Evolutionary conservation across 805 yeast genomes (phyloP), one percentile per base, ranked within the genome.

Genomic region (Pachysolen tannophilus): DNA sequence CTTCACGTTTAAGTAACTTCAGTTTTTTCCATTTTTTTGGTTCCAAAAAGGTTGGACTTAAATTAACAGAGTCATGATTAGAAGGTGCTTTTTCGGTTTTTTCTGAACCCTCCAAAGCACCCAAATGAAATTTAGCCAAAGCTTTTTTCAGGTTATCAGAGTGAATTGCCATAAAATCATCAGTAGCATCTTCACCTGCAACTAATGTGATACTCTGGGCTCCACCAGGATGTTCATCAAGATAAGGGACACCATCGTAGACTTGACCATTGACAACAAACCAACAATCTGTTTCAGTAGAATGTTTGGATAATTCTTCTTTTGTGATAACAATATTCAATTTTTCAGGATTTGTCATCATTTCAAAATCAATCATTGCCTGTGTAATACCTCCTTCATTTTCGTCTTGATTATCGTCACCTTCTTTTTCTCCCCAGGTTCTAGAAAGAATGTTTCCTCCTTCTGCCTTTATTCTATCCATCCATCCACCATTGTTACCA

Each of bases 401-500:
- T 8, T 9, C 15, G 3, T 23, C 23, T 14, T 34, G 29, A 6
- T 17, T 29, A 9, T n/a, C 29, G 5, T 32, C 50, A 20, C 31
- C 47, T 20, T 45, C 47, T 17, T 37, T 32, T 29, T 56, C 60
- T 19, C 60, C 61, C 60, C 60, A 56, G 9, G 45, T 52, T n/a
- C 40, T 28, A 21, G 48, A 50, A n/a, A 53, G 36, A 7, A 55
- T 32, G 33, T 55, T 50, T 28, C 60, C 60, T 18, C 59, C 59
- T 25, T 48, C 43, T 5, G 43, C 43, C 33, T 55, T 56, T 17
- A 58, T 57, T 26, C 59, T 44, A 26, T 56, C 61, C 61, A 58
- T 58, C 63, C 63, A 58, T 4, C 63, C 63, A 35, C 53, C 58
- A 5, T 47, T 32, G n/a, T n/a, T n/a, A n/a, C n/a, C n/a, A n/a